Base-by-base conservation (phyloP, 257 asterid species). In the Schizonepeta tenuifolia region DNA sequence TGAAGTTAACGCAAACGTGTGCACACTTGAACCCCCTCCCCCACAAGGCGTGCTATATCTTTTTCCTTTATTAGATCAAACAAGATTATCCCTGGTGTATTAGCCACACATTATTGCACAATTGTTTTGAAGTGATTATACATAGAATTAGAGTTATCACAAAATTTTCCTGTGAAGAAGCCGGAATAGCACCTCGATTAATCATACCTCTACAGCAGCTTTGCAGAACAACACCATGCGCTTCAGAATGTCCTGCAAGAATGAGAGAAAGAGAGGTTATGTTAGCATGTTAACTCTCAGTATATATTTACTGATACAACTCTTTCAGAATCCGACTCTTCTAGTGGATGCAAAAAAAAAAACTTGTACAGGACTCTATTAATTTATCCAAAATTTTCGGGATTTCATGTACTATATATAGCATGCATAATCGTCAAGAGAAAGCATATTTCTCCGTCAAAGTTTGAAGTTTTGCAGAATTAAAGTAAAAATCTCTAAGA, bases 181-280 rank as follows among this genome's bases (percentile, higher is more conserved):
- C 53, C 6, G 44, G 6, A 38, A 51, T n/a, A 21, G 15, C 24
- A 38, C 20, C 66, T 10, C 59, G 64, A 76, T 65, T 55, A 55
- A 64, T 51, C 77, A 73, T 89, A 94, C 99, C 98, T 92, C 99
- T 47, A 90, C 80, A 51, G 99, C 96, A 60, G 95, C 96, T 92
- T 90, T 95, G 88, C 99, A 95, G 66, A 95, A 92, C 77, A 92
- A 81, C 75, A 76, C 74, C 99, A 95, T 91, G 80, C 98, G 98
- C 80, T 88, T 95, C 66, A 95, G 81, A 86, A 95, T 79, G 70
- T 95, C 99, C 99, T 92, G 97, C 81, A 81, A 69, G 28, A 79
- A 61, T 24, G 51, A 80, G 70, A 31, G 70, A 49, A 79, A 63
- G 51, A 59, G 49, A 47, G 41, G 33, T 44, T 22, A n/a, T 62